Evolutionary conservation across 345 rosid species (phyloP).

Genomic region (Lagerstroemia speciosa): DNA sequence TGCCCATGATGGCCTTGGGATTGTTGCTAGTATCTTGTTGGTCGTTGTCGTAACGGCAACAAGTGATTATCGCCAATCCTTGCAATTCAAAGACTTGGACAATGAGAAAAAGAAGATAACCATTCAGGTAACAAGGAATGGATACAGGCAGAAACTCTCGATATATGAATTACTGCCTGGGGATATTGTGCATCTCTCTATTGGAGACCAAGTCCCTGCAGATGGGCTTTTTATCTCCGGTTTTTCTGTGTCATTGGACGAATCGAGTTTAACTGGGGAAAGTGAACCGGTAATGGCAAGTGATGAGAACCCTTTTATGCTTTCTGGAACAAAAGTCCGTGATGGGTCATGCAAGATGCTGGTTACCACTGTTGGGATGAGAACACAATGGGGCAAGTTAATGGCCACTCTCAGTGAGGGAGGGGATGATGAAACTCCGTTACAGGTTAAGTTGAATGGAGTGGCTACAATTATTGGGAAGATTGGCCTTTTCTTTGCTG

Average conservation of each 20-base stretch:
- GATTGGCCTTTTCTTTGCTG: conserved; percentile 72
- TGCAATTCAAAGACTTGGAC: conserved; percentile 82
- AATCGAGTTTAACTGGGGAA: conserved; percentile 88
- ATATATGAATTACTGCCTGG: conserved; percentile 84
- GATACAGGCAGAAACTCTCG: conserved; percentile 74
- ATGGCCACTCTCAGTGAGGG: conserved; percentile 95
- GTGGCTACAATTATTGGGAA: conserved; percentile 89
- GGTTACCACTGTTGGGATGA: conserved; percentile 89
- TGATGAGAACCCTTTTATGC: conserved; percentile 61
- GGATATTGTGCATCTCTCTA: conserved; percentile 78
- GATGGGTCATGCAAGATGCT: conserved; percentile 94
- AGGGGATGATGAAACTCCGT: conserved; percentile 92
- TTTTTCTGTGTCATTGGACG: conserved; percentile 74
- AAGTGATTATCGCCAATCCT: conserved; percentile 84
- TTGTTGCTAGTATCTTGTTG: conserved; percentile 74
- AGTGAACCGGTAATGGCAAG: conserved; percentile 73
- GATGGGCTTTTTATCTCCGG: conserved; percentile 87
- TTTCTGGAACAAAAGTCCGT: conserved; percentile 86
- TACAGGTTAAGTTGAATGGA: conserved; percentile 90
- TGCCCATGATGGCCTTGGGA: conserved; percentile 88
- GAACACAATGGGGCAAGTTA: conserved; percentile 94
- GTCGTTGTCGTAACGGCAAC: conserved; percentile 85
- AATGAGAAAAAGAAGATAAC: conserved; percentile 85
- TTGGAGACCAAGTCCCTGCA: conserved; percentile 96
- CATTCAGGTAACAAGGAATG: conserved; percentile 74